Evolutionary conservation across 768 basidiomycete species (phyloP), one percentile per base, ranked within the genome.

Genomic region (Cystofilobasidium capitatum): DNA sequence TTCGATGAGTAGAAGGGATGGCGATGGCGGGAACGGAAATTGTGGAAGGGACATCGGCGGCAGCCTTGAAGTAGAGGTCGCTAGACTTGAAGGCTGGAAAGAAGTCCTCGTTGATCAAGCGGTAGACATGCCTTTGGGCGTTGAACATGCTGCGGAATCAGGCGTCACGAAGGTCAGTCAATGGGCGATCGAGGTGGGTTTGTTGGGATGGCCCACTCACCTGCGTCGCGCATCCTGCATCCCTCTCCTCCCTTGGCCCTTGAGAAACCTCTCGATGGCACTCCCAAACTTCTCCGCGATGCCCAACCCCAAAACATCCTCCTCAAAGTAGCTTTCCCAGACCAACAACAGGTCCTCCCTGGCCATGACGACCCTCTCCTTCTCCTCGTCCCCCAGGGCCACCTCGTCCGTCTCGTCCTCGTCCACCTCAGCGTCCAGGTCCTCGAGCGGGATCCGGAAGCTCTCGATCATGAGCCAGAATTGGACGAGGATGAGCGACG

Each of bases 391-490:
- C 22, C 35, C 47, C 22, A 14, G 37, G 12, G 22, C 62, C 14
- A n/a, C 29, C 29, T 36, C 55, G 12, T n/a, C 60, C 31, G 29
- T 22, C 12, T 51, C 49, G n/a, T 10, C 12, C 84, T 39, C 69
- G 31, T 84, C 87, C 26, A 77, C 78, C 24, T 78, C 76, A 3
- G 79, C 75, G 2, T 91, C 87, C 7, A 88, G 82, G 2, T 85
- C 83, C 76, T 96, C 93, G 33, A 99, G 78, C 0, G 96, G 96
- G 71, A 94, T 91, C 79, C 97, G 97, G 82, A 98, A 94, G 66
- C 90, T 91, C 78, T 99, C 92, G 2, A 97, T 89, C 0, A 91
- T 91, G 1, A 98, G 80, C 94, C 94, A 98, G 78, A 97, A 99
- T 71, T 98, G 94, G 3, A 96, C 90, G 13, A 91, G 84, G 16